Evolutionary conservation across 1,139 yeast species (phyloP), one percentile per base, ranked within the genome.

Genomic region (Meyerozyma carpophila): DNA sequence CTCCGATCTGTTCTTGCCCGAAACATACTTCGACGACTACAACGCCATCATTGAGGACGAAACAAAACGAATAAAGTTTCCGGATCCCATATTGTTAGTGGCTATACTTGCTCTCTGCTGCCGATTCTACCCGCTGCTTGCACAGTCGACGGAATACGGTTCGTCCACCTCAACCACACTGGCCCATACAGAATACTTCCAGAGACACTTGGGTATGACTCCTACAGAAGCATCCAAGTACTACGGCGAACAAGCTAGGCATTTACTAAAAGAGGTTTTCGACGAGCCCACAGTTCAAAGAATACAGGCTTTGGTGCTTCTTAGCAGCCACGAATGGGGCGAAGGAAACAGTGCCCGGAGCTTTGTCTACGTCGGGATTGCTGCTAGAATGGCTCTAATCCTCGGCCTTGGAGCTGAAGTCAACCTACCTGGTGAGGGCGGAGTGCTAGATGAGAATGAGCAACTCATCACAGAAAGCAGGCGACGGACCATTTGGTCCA

Each of bases 321-420:
- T 68, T 5, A 65, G 71, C 45, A 62, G 69, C 42, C 73, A 68
- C 51, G 73, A 68, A 52, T 68, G 73, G 73, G 73, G 73, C 0
- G 70, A 66, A 43, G 66, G 65, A 10, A 65, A 65, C 45, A 65
- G 61, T n/a, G 59, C 70, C 7, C 47, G 73, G 43, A 65, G 71
- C 44, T 67, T 59, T 45, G 49, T 67, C 31, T 68, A 68, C 41
- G 59, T 63, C 21, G 72, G 73, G 6, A 59, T 68, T 25, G 73
- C 73, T 1, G 65, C 71, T 0, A 50, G 73, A 49, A 68, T 68
- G 74, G 68, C 69, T 0, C 50, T 64, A n/a, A 58, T 67, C 3
- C 45, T 68, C 27, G 70, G 71, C 0, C 44, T 67, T n/a, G 66
- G 68, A 8, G 47, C 50, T n/a, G 66, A 61, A 39, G 49, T 45